Percentiles rank a stretch among this genome's conserved stretches.
Evolutionary conservation across 306 rosid species (phyloP).

Genomic region (Nissolia schottii): DNA sequence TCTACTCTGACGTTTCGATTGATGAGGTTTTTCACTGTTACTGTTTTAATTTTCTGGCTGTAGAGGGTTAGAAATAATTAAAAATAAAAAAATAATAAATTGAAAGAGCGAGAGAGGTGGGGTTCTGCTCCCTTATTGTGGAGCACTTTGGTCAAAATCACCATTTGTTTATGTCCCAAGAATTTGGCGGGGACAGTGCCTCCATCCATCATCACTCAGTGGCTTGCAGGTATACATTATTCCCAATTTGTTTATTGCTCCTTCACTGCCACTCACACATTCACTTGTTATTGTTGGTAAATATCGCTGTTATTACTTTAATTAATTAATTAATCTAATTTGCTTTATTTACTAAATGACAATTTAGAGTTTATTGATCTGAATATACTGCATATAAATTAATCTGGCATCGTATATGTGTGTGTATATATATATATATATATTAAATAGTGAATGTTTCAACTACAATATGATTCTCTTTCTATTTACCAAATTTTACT

Average conservation of each 20-base stretch:
- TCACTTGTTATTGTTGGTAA: background rate
- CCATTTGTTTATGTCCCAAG: constrained; percentile 38
- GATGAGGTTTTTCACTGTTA: background rate
- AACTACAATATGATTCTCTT: too few relatives aligned
- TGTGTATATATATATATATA: too few relatives aligned
- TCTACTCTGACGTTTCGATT: constrained; percentile 6
- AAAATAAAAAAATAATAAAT: too few relatives aligned
- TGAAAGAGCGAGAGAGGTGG: constrained; percentile 48
- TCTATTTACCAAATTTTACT: too few relatives aligned
- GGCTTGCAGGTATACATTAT: too few relatives aligned
- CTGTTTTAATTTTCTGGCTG: background rate
- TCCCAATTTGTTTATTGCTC: background rate
- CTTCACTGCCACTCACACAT: background rate
- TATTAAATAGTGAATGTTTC: too few relatives aligned
- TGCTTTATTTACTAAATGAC: too few relatives aligned
- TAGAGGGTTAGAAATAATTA: constrained; percentile 15
- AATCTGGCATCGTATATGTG: too few relatives aligned
- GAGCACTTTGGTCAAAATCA: constrained; percentile 72
- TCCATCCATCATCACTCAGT: constrained; percentile 40
- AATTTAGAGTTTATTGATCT: too few relatives aligned
- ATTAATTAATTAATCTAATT: background rate
- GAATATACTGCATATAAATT: too few relatives aligned
- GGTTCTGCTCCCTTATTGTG: constrained; percentile 71
- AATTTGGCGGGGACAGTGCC: constrained; percentile 52
- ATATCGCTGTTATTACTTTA: background rate